Conservation (phyloP, 345 rosid species). For the Euphorbia pulcherrima region DNA sequence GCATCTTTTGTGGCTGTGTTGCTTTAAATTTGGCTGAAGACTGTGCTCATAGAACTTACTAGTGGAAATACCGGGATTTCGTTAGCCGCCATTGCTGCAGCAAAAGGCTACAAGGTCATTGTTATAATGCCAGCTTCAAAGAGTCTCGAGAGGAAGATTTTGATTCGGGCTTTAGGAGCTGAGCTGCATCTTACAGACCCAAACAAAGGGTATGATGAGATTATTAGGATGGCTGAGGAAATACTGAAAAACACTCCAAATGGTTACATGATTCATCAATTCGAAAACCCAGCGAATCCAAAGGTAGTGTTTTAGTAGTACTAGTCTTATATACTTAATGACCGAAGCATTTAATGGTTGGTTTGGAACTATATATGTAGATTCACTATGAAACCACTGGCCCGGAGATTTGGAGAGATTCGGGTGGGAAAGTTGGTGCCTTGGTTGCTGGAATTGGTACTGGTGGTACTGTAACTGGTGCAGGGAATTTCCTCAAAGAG, state of each 20-base stretch:
- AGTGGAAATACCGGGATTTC: constrained; percentile 26
- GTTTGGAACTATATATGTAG: not conserved
- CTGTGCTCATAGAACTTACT: constrained; percentile 23
- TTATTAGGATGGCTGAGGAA: constrained; percentile 14
- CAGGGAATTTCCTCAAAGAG: constrained; percentile 27
- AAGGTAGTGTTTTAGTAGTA: not conserved
- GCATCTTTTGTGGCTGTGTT: not conserved
- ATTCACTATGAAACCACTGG: constrained; percentile 31
- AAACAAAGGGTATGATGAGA: not conserved
- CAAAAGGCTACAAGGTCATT: constrained; percentile 21
- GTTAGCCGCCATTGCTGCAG: constrained; percentile 26
- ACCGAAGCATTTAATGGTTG: not conserved
- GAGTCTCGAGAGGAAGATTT: constrained; percentile 25
- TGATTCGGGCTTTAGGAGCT: constrained; percentile 25
- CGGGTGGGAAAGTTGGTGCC: constrained; percentile 21
- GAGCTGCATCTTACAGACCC: constrained; percentile 22
- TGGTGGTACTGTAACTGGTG: constrained; percentile 27
- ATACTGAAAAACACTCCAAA: constrained; percentile 23
- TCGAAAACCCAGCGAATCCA: constrained; percentile 22
- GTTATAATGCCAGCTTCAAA: constrained; percentile 23
- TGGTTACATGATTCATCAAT: constrained; percentile 25
- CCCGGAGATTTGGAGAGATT: constrained; percentile 26
- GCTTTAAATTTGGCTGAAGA: constrained; percentile 10
- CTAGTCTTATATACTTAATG: not conserved
- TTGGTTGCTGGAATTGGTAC: constrained; percentile 27